Conservation (phyloP, 192 early-diverging fungal species). For the Cetraspora pellucida region DNA sequence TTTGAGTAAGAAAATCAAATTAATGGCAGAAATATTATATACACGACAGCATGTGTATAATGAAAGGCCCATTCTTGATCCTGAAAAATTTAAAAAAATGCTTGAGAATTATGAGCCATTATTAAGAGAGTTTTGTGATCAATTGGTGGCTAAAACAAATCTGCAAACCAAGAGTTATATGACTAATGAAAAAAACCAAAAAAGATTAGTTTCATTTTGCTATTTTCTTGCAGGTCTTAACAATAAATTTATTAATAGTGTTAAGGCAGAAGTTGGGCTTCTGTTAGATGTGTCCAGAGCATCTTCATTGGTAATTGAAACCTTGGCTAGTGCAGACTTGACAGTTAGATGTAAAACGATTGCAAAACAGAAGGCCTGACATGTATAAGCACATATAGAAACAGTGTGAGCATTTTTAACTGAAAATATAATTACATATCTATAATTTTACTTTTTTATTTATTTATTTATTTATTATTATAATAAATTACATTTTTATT, state of each 20-base stretch:
- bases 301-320: conserved; percentile 13
- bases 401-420: background rate
- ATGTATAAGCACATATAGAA: conserved; percentile 8
- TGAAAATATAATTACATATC: background rate
- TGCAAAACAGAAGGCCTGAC: conserved; percentile 4
- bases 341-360: conserved; percentile 17
- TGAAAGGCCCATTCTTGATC: background rate
- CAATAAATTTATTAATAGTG: conserved; percentile 19
- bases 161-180: background rate
- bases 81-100: background rate
- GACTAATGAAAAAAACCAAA: conserved; percentile 16
- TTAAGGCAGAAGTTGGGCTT: conserved; percentile 9
- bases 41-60: background rate
- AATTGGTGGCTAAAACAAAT: background rate
- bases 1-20: too few species aligned
- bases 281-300: background rate
- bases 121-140: background rate
- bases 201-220: conserved; percentile 11
- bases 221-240: conserved; percentile 12
- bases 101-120: too few species aligned
- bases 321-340: background rate
- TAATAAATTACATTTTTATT: background rate
- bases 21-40: too few species aligned
- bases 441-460: background rate
- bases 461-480: background rate